phyloP scores from a whole-genome alignment of 2,329 filamentous ascomycete genomes.

The Teratosphaeria gauchensis region DNA sequence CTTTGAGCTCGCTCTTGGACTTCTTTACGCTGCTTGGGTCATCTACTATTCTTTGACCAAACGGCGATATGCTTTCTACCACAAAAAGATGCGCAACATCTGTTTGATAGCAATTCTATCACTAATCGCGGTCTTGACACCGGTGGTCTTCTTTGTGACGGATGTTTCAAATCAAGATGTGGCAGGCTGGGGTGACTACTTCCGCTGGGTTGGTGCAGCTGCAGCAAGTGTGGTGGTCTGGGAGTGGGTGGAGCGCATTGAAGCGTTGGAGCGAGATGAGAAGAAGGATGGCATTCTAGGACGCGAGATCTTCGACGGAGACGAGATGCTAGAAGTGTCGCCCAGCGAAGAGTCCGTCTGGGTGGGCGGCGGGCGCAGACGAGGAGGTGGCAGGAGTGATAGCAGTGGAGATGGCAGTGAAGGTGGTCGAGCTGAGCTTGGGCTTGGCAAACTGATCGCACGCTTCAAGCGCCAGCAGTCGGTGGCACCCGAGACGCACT shows the following conservation, averaged over 20 bases:
- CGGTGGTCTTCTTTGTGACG: constrained; percentile 85
- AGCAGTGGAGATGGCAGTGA: constrained; percentile 23
- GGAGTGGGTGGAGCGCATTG: constrained; percentile 96
- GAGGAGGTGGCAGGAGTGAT: constrained; percentile 7
- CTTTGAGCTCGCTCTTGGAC: constrained; percentile 75
- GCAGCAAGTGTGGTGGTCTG: constrained; percentile 94
- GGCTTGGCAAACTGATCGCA: constrained; percentile 15
- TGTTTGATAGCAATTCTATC: constrained; percentile 70
- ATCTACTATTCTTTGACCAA: constrained; percentile 91
- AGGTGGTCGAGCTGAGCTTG: constrained; percentile 14
- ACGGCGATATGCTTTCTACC: constrained; percentile 81
- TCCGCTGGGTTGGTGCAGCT: constrained; percentile 90
- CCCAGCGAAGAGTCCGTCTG: constrained; percentile 49
- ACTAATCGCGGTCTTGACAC: constrained; percentile 71
- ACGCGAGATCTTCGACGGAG: constrained; percentile 83
- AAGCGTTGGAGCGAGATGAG: constrained; percentile 83
- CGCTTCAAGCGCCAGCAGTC: constrained; percentile 17
- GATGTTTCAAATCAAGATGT: constrained; percentile 80
- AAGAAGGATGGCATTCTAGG: constrained; percentile 89
- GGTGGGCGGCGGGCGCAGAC: constrained; percentile 16
- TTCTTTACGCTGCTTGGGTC: constrained; percentile 88
- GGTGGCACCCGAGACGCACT: constrained; percentile 18
- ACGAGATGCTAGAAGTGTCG: constrained; percentile 74
- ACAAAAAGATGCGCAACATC: constrained; percentile 84
- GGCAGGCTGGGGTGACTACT: constrained; percentile 89